A percentile compares a stretch with the other conserved stretches of the same genome.
phyloP scores from a whole-genome alignment of 1,284 basidiomycete species.

The Ustilago curta region DNA sequence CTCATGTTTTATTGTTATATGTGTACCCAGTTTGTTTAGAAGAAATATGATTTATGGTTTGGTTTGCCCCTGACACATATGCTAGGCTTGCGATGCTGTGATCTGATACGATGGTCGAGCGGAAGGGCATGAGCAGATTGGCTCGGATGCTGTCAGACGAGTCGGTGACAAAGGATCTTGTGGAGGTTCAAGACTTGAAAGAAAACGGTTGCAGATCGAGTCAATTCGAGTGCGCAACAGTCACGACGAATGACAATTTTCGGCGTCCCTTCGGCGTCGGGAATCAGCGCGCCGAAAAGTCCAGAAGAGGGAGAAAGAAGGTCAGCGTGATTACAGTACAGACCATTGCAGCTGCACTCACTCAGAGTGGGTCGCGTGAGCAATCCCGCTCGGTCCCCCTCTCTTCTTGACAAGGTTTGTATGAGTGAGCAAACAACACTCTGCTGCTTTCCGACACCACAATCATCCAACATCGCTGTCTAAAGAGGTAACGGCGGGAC shows the following conservation, averaged over 20 bases:
- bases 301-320: neutral
- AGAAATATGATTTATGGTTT: constrained; percentile 7
- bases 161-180: neutral
- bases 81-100: neutral
- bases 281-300: constrained; percentile 5
- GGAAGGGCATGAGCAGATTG: neutral
- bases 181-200: constrained; percentile 3
- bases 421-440: neutral
- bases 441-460: neutral
- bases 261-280: constrained; percentile 7
- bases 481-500: neutral
- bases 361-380: neutral
- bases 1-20: constrained; percentile 1
- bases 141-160: constrained; percentile 4
- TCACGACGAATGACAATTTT: neutral
- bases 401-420: neutral
- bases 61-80: neutral
- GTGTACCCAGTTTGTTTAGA: neutral
- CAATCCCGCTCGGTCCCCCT: neutral
- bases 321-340: neutral
- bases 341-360: neutral
- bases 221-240: neutral
- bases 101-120: neutral
- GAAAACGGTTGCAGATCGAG: constrained; percentile 1
- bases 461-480: neutral